phyloP scores from a whole-genome alignment of 441 rosid genomes.

The Geranium incanum region DNA sequence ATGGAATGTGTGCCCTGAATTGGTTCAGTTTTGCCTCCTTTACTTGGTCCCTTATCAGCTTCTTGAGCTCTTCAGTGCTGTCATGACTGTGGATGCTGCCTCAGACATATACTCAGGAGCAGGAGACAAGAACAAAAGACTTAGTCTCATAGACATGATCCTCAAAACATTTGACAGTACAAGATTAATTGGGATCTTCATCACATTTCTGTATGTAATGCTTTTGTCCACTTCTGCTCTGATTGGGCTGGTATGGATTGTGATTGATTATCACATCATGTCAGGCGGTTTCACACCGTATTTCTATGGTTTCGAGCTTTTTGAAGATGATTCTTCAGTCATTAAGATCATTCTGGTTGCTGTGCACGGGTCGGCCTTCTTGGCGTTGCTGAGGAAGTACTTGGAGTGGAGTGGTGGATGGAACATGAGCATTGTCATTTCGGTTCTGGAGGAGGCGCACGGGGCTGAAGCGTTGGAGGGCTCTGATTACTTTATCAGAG shows the following conservation, averaged over 20 bases:
- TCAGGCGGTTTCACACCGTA: background rate
- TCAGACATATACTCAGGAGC: conserved; percentile 18
- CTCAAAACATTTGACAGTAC: conserved; percentile 11
- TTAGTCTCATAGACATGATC: conserved; percentile 14
- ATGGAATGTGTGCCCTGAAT: conserved; percentile 12
- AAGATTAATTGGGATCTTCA: conserved; percentile 27
- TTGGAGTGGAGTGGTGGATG: conserved; percentile 29
- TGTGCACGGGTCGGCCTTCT: conserved; percentile 7
- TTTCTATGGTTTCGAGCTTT: background rate
- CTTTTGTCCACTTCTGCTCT: conserved; percentile 19
- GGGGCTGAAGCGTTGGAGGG: conserved; percentile 19
- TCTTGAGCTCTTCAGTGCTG: conserved; percentile 29
- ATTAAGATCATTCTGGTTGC: conserved; percentile 1
- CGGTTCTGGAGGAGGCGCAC: conserved; percentile 21
- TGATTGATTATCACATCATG: conserved; percentile 10
- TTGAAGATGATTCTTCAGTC: background rate
- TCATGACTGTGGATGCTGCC: conserved; percentile 21
- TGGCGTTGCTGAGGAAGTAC: conserved; percentile 22
- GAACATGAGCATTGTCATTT: conserved; percentile 24
- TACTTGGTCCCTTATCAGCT: conserved; percentile 28
- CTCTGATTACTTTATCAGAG: conserved; percentile 21
- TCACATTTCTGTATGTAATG: conserved; percentile 27
- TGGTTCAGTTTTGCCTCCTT: conserved; percentile 23
- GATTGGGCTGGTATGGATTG: conserved; percentile 23
- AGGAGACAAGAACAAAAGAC: background rate